Conservation (phyloP, 345 rosid species). For the Corchorus capsularis region DNA sequence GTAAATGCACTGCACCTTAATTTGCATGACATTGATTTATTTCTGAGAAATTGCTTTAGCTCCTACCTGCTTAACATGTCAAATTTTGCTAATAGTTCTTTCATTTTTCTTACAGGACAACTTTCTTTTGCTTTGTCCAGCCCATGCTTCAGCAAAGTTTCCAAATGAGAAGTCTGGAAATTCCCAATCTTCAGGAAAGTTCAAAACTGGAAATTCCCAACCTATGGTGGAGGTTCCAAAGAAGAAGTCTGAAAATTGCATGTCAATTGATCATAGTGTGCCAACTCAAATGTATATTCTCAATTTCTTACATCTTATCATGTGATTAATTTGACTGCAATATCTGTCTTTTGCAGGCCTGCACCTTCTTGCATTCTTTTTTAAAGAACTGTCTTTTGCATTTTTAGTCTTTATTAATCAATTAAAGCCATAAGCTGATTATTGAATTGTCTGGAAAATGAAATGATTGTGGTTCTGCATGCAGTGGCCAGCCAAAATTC, state of each 20-base stretch:
- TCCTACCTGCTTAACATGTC: not conserved
- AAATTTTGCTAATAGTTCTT: not conserved
- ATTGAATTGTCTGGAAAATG: not conserved
- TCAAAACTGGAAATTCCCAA: slow-evolving; percentile 30
- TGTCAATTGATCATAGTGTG: not conserved
- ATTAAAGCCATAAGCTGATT: slow-evolving; percentile 2
- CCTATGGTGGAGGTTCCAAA: slow-evolving; percentile 60
- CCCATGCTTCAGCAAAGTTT: slow-evolving; percentile 58
- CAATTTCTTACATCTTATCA: slow-evolving; percentile 2
- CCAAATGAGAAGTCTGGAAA: slow-evolving; percentile 14
- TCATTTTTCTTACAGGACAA: slow-evolving; percentile 46
- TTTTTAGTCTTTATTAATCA: not conserved
- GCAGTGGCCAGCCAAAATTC: slow-evolving; percentile 46
- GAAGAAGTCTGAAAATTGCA: slow-evolving; percentile 47
- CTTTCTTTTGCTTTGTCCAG: slow-evolving; percentile 77
- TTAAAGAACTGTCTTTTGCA: not conserved
- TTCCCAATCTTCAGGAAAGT: slow-evolving; percentile 56
- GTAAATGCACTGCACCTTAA: slow-evolving; percentile 37
- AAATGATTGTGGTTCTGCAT: slow-evolving; percentile 16
- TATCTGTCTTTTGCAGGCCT: not conserved
- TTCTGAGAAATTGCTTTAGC: not conserved
- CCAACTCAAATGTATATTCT: slow-evolving; percentile 36
- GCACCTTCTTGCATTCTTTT: not conserved
- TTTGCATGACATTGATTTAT: slow-evolving; percentile 4
- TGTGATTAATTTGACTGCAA: not conserved